Evolutionary conservation across 2,329 filamentous ascomycete species (phyloP).

Genomic region (Epichloe uncinata): DNA sequence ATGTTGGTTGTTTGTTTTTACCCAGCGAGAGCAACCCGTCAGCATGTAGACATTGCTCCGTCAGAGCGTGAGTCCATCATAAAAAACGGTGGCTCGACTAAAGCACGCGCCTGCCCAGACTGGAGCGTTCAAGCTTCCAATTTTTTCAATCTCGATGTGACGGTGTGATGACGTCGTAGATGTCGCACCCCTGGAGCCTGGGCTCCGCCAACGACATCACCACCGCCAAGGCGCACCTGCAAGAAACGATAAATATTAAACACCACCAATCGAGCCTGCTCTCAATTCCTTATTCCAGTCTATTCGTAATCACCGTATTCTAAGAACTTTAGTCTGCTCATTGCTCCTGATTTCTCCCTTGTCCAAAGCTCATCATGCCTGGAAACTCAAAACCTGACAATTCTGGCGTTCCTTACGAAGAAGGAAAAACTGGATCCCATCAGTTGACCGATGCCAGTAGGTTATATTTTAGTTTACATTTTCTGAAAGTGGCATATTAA

Average conservation of each 20-base stretch:
- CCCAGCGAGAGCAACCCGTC: too few relatives aligned
- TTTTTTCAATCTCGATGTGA: background rate
- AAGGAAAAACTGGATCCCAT: constrained; percentile 61
- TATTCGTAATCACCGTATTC: background rate
- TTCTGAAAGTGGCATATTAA: background rate
- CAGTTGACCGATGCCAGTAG: constrained; percentile 57
- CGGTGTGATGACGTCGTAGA: constrained; percentile 16
- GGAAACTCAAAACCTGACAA: constrained; percentile 53
- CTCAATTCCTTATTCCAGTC: background rate
- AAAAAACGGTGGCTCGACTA: too few relatives aligned
- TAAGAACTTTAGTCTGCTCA: background rate
- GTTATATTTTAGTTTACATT: constrained; percentile 8
- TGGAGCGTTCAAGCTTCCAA: background rate
- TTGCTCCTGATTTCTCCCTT: too few relatives aligned
- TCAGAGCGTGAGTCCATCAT: too few relatives aligned
- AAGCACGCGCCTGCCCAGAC: too few relatives aligned
- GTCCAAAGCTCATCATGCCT: constrained; percentile 16
- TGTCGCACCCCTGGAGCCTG: constrained; percentile 16
- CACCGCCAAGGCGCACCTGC: background rate
- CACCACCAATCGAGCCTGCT: background rate
- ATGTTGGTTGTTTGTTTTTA: too few relatives aligned
- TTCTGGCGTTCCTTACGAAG: constrained; percentile 45
- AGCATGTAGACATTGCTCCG: too few relatives aligned
- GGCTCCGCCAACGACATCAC: constrained; percentile 2
- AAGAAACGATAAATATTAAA: background rate